Percentiles rank a stretch among this genome's conserved stretches.
These are phyloP conservation scores for Trametes versicolor DNA, from an alignment of 1,284 basidiomycete genomes.

Conservation along the genomic window DNA sequence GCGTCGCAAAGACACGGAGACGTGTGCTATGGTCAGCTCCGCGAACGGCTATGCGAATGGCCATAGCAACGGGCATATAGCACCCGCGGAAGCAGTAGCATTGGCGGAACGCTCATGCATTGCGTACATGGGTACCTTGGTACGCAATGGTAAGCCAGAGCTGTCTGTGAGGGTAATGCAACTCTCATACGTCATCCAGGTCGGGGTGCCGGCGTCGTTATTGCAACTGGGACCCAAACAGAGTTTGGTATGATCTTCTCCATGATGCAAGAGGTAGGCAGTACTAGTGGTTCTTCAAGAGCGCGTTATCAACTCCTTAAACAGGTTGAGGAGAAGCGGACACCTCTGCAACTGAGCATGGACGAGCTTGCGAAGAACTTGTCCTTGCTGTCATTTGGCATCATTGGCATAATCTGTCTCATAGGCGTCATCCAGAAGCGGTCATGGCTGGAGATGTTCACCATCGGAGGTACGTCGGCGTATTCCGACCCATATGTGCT, in stretches of 20 bases:
- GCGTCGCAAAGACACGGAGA: constrained; percentile 72
- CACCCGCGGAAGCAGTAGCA: constrained; percentile 61
- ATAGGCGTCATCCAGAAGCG: constrained; percentile 89
- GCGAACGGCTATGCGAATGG: constrained; percentile 35
- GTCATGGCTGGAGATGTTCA: constrained; percentile 99
- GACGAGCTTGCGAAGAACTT: constrained; percentile 96
- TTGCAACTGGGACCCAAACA: constrained; percentile 89
- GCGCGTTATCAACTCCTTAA: neutral
- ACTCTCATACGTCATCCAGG: constrained; percentile 53
- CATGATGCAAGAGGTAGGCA: constrained; percentile 95
- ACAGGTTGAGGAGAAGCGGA: constrained; percentile 91
- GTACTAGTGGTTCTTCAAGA: no score
- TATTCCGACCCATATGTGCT: constrained; percentile 13
- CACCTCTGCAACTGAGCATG: constrained; percentile 95
- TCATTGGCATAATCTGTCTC: constrained; percentile 94
- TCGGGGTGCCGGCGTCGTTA: constrained; percentile 87
- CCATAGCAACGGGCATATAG: constrained; percentile 13
- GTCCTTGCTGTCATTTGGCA: constrained; percentile 88
- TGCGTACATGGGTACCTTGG: constrained; percentile 97
- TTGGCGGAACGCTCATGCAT: constrained; percentile 91
- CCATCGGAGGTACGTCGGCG: constrained; percentile 82
- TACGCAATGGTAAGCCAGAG: constrained; percentile 77
- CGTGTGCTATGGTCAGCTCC: constrained; percentile 49
- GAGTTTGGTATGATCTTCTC: constrained; percentile 98
- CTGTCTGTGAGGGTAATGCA: neutral